Conservation (phyloP, 805 yeast species). For the Candida jianshihensis region DNA sequence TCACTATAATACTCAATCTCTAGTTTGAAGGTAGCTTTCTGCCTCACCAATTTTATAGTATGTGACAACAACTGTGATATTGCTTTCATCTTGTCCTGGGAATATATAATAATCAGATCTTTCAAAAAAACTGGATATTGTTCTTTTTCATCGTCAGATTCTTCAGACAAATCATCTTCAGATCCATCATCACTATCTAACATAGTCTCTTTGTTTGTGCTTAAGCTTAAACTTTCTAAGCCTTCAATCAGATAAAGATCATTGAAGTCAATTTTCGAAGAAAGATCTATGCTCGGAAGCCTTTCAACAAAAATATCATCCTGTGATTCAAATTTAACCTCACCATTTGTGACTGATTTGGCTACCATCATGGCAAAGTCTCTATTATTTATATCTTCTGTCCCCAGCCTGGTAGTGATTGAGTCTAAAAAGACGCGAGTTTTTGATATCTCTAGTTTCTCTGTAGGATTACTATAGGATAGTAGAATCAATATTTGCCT, state of each 20-base stretch:
- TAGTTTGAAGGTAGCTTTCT: constrained; percentile 50
- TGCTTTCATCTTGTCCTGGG: constrained; percentile 35
- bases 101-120: constrained; percentile 56
- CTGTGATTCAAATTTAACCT: constrained; percentile 24
- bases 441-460: constrained; percentile 26
- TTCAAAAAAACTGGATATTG: constrained; percentile 59
- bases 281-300: constrained; percentile 2
- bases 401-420: constrained; percentile 48
- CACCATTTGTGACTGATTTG: constrained; percentile 32
- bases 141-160: constrained; percentile 8
- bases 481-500: constrained; percentile 36
- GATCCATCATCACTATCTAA: constrained; percentile 23
- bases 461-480: constrained; percentile 15
- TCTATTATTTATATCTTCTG: constrained; percentile 39
- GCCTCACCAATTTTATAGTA: constrained; percentile 49
- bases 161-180: constrained; percentile 11
- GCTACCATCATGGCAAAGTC: constrained; percentile 53
- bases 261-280: constrained; percentile 8
- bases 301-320: constrained; percentile 12
- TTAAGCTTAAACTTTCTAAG: constrained; percentile 6
- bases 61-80: constrained; percentile 37
- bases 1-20: constrained; percentile 57
- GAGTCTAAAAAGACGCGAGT: constrained; percentile 37
- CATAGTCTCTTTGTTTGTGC: constrained; percentile 6
- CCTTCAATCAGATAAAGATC: constrained; percentile 9